Conservation (phyloP, 805 yeast species). For the Metschnikowia koreensis region DNA sequence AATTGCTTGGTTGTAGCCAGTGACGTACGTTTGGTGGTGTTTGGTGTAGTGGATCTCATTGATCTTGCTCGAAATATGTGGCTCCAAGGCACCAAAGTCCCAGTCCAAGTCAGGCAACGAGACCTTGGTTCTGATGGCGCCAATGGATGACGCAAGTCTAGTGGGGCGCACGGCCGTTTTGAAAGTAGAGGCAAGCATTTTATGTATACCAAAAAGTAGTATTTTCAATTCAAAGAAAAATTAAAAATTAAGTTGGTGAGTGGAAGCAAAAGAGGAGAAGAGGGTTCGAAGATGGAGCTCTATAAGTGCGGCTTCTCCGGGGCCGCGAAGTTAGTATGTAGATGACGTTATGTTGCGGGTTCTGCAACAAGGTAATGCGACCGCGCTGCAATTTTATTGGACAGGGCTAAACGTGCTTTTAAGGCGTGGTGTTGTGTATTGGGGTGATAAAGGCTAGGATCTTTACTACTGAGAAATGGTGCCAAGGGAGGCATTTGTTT, state of each 20-base stretch:
- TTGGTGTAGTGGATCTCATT: slow-evolving; percentile 49
- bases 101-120: slow-evolving; percentile 46
- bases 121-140: slow-evolving; percentile 22
- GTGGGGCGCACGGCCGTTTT: slow-evolving; percentile 14
- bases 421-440: not conserved
- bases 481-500: no score
- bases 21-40: slow-evolving; percentile 51
- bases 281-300: no score
- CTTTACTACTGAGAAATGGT: no score
- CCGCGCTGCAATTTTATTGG: not conserved
- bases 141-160: slow-evolving; percentile 16
- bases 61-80: slow-evolving; percentile 45
- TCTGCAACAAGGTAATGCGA: not conserved
- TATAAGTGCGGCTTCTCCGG: not conserved
- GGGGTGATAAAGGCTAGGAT: not conserved
- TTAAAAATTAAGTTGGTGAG: not conserved
- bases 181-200: slow-evolving; percentile 19
- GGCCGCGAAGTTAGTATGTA: not conserved
- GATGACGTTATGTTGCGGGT: not conserved
- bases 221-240: no score
- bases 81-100: slow-evolving; percentile 48
- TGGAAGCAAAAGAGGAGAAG: no score
- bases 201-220: not conserved
- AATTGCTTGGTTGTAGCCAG: slow-evolving; percentile 45
- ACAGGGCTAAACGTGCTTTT: not conserved